Evolutionary conservation across 495 filamentous ascomycete genomes (phyloP), one percentile per base, ranked within the genome.

Genomic region (Jackrogersella minutella): DNA sequence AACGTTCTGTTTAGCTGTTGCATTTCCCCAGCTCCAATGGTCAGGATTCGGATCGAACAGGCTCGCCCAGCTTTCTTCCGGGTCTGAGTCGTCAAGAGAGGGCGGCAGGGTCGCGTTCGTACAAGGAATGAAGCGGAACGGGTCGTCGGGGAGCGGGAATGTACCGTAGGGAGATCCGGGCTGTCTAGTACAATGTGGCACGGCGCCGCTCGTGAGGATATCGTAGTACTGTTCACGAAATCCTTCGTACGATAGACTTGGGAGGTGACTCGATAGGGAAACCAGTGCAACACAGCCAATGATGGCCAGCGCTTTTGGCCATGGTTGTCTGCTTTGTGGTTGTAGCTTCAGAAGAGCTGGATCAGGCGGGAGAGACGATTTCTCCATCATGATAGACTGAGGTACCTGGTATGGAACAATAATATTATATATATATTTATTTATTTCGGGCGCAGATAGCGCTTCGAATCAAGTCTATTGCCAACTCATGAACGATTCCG

Each of bases 51-150:
- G 77, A 50, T 81, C 76, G 58, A 79, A 81, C 0, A 77, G 69
- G 24, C 55, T 70, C 21, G 74, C 72, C 80, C 80, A 81, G 39
- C 69, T 78, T 34, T 30, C 43, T 13, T 68, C 62, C 0, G 78
- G 55, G 7, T 64, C 37, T 26, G 65, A 50, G 30, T 81, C 79
- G 46, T 78, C 69, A 22, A 80, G 71, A 0, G 73, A 58, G 1
- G 80, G 78, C 8, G 71, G 74, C 16, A 74, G 14, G 1, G 79
- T 82, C 14, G 57, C 31, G 52, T 71, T 67, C 0, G 80, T 81
- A 63, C 80, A 82, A 24, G 80, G 80, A 0, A 79, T 61, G 58
- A 81, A 76, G 24, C 58, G 79, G 51, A 82, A 81, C 8, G 74
- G 69, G 26, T 82, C 80, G 26, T 73, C 68, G 0, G 71, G 62